phyloP scores from a whole-genome alignment of 1,284 basidiomycete genomes.

The Leccinum griseonigrum region DNA sequence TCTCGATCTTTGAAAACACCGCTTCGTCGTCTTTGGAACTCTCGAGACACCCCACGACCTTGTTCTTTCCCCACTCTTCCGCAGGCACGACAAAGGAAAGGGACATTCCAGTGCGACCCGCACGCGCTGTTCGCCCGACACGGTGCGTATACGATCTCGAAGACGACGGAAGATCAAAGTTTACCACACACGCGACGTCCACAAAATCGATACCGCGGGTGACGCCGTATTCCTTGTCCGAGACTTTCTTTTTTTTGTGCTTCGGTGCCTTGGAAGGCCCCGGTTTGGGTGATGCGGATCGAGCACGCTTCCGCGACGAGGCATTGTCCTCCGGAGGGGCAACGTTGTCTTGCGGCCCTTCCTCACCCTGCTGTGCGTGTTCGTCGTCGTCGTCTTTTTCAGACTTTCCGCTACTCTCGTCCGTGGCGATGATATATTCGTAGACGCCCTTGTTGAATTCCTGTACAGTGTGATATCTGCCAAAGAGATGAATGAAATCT shows the following conservation, averaged over 20 bases:
- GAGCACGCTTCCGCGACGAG: conserved; percentile 36
- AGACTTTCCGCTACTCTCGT: conserved; percentile 67
- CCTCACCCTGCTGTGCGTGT: conserved; percentile 31
- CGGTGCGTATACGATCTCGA: conserved; percentile 94
- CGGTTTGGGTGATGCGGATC: conserved; percentile 28
- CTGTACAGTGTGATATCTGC: conserved; percentile 93
- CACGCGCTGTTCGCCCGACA: conserved; percentile 94
- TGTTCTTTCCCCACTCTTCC: conserved; percentile 77
- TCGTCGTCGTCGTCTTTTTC: conserved; percentile 54
- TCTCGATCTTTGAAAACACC: conserved; percentile 74
- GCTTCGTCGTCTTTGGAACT: conserved; percentile 75
- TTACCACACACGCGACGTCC: conserved; percentile 96
- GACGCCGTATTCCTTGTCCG: conserved; percentile 87
- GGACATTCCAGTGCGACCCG: conserved; percentile 90
- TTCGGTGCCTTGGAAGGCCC: conserved; percentile 37
- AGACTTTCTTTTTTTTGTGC: conserved; percentile 38
- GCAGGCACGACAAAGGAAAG: conserved; percentile 86
- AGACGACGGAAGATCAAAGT: conserved; percentile 94
- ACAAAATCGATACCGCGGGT: conserved; percentile 97
- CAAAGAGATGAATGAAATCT: conserved; percentile 4
- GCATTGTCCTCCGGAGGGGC: background rate
- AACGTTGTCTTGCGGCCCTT: background rate
- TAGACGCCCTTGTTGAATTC: conserved; percentile 99
- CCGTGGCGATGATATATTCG: conserved; percentile 98
- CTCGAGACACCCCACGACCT: conserved; percentile 62